Base-by-base conservation (phyloP, 306 rosid genomes). In the Cyclanthera cordifolia region DNA sequence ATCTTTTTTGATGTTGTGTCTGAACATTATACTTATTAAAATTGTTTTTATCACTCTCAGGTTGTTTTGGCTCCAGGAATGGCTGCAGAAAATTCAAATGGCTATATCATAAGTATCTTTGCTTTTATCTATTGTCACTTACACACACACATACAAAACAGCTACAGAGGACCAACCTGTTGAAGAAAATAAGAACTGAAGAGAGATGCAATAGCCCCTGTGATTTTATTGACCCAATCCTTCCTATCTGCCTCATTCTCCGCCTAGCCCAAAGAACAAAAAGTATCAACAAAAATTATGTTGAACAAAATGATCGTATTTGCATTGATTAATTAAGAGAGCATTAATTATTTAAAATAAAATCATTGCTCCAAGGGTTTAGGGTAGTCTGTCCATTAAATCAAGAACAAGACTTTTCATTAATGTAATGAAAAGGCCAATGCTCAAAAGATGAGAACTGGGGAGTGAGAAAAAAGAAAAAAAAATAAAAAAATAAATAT, bases 191-290 rank as follows among this genome's bases (percentile, higher is more conserved):
- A 93, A 75, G 84, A 89, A 82, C 77, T 93, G 80, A 93, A 77
- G 71, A 85, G 87, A 2, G 88, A 83, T 37, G 93, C 55, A 73
- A 93, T 88, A 68, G 91, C 96, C 80, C 86, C 91, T 13, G 87
- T 80, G 66, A 93, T 81, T 80, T 89, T 93, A 80, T 82, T 84
- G 72, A 82, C 79, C 98, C 96, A 93, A 78, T 89, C 98, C 88
- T 79, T 83, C 89, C 91, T 89, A 85, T 89, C 98, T 51, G 88
- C 95, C 79, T 93, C 98, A 75, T 87, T 93, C 82, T 93, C 98
- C 34, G 96, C 96, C 99, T 93, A 86, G 71, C 39, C 53, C 79
- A 79, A 64, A 27, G 75, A 76, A 43, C 16, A 70, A 73, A 54
- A 74, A 77, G 53, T 28, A 30, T 60, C 34, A 49, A 39, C 70